Evolutionary conservation across 1,284 basidiomycete species (phyloP).

Genomic region (Ganoderma sinense): DNA sequence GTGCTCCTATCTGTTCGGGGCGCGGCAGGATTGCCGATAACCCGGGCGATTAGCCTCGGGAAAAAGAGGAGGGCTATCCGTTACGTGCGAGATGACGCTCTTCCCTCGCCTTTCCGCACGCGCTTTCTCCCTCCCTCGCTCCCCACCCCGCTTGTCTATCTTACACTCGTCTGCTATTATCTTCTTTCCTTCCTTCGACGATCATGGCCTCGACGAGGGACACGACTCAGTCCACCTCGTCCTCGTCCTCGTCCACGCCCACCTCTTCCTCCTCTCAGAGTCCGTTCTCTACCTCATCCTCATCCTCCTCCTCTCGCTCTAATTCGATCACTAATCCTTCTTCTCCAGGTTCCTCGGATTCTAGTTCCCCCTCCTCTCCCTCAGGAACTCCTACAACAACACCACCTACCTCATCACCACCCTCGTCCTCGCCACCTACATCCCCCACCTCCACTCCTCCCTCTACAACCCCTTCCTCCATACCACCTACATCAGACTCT

Average conservation of each 20-base stretch:
- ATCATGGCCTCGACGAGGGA: slow-evolving; percentile 21
- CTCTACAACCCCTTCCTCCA: background rate
- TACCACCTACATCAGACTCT: background rate
- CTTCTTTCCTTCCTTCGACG: slow-evolving; percentile 10
- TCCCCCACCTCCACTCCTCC: slow-evolving; percentile 1
- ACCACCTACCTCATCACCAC: slow-evolving; percentile 10
- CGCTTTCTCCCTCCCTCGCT: slow-evolving; percentile 1
- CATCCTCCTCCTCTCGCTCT: slow-evolving; percentile 20
- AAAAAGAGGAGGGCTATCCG: background rate
- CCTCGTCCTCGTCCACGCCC: slow-evolving; percentile 18
- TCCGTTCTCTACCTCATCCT: slow-evolving; percentile 26
- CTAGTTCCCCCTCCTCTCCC: slow-evolving; percentile 4
- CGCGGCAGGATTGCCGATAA: slow-evolving; percentile 14
- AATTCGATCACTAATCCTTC: slow-evolving; percentile 6
- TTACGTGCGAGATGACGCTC: slow-evolving; percentile 18
- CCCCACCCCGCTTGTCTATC: background rate
- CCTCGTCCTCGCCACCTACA: slow-evolving; percentile 9
- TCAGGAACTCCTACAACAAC: slow-evolving; percentile 7
- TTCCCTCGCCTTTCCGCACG: background rate
- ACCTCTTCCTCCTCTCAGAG: slow-evolving; percentile 17
- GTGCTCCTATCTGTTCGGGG: slow-evolving; percentile 3
- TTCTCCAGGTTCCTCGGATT: slow-evolving; percentile 11
- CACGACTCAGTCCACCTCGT: slow-evolving; percentile 15
- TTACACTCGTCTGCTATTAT: background rate
- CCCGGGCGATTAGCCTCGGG: slow-evolving; percentile 4